Base-by-base conservation (phyloP, 2,329 filamentous ascomycete species). In the Elsinoe ampelina region DNA sequence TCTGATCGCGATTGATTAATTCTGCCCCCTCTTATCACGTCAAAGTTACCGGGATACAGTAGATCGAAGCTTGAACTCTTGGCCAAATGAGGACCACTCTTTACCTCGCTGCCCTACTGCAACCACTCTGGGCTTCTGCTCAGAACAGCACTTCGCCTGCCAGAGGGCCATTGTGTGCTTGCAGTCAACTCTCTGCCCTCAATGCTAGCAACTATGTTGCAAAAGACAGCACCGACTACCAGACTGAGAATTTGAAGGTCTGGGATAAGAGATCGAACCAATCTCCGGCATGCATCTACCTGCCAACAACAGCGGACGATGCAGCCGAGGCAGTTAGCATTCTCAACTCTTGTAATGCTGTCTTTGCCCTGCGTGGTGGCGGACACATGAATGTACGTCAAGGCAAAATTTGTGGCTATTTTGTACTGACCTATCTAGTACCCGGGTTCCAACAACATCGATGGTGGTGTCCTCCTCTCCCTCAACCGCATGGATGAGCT, bases 381-480 rank as follows among this genome's bases (percentile, higher is more conserved):
- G 45, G 45, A 11, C 45, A 50, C 45, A 50, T 50, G 45, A 50
- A 50, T 12, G 45, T 35, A 6, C 5, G 43, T 47, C 17, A 47
- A 26, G 19, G 22, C n/a, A 34, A 17, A 15, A 8, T 45, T 11
- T 17, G 38, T 22, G 19, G 41, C 17, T 20, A 17, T 8, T 22
- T 13, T 3, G 6, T 10, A n/a, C 45, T 50, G 45, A 50, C 45
- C 13, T n/a, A 35, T 19, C 7, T 26, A 50, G 45, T 50, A 15
- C 32, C 45, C 45, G 5, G 45, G 45, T 17, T 50, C 45, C 26
- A 54, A 39, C 50, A 67, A 61, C 50, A 62, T 64, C 26, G 26
- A 62, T 17, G 60, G 54, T 36, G 66, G 65, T 10, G 58, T 68
- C 5, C 62, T 63, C 1, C 62, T 68, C 15, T 52, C 41, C 10